phyloP scores from a whole-genome alignment of 2,329 filamentous ascomycete genomes.

The Colletotrichum lentis region DNA sequence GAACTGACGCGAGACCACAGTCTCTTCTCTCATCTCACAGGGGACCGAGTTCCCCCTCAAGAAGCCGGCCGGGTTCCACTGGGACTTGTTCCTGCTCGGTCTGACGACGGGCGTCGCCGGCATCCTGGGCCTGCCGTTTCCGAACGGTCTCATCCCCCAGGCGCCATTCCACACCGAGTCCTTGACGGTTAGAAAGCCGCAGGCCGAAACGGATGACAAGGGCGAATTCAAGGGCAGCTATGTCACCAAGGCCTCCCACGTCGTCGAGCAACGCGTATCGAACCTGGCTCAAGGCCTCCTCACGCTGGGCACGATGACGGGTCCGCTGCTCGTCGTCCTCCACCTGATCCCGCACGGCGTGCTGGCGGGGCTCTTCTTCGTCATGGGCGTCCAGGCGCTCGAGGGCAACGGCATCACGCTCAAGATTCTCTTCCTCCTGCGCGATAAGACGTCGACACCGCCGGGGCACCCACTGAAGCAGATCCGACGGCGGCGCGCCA shows the following conservation, averaged over 20 bases:
- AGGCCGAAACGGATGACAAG: slow-evolving; percentile 62
- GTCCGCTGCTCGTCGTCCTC: slow-evolving; percentile 75
- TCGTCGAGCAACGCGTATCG: slow-evolving; percentile 81
- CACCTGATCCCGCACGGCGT: slow-evolving; percentile 83
- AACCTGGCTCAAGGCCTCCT: slow-evolving; percentile 81
- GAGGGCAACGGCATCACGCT: slow-evolving; percentile 79
- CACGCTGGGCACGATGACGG: slow-evolving; percentile 80
- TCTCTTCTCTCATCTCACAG: slow-evolving; percentile 83
- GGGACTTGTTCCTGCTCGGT: slow-evolving; percentile 83
- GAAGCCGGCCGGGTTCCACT: slow-evolving; percentile 85
- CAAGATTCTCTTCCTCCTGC: slow-evolving; percentile 74
- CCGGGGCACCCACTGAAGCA: slow-evolving; percentile 65
- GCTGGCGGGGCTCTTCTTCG: slow-evolving; percentile 82
- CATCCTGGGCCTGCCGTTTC: slow-evolving; percentile 79
- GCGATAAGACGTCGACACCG: slow-evolving; percentile 70
- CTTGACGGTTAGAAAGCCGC: slow-evolving; percentile 70
- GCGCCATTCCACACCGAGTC: slow-evolving; percentile 83
- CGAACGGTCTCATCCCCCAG: slow-evolving; percentile 84
- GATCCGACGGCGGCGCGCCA: slow-evolving; percentile 68
- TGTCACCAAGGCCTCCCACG: slow-evolving; percentile 62
- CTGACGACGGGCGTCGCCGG: slow-evolving; percentile 79
- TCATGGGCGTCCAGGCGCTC: slow-evolving; percentile 83
- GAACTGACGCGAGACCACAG: slow-evolving; percentile 50
- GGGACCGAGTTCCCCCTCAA: slow-evolving; percentile 82
- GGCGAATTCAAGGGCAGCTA: slow-evolving; percentile 65